phyloP scores from a whole-genome alignment of 257 asterid species.

The Thymus mandschuricus region DNA sequence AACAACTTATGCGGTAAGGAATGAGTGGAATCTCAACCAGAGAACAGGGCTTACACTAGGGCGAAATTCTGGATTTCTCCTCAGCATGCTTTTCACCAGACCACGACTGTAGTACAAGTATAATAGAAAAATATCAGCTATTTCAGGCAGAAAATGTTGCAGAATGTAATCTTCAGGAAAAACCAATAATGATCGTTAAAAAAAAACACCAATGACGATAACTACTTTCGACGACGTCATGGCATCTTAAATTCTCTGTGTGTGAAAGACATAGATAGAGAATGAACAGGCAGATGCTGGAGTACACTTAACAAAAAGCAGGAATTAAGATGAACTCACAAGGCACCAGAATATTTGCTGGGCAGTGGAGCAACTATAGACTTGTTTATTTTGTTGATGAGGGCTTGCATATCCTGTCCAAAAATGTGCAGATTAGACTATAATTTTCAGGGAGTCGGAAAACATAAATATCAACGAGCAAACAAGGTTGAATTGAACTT shows the following conservation, averaged over 20 bases:
- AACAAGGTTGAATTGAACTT: slow-evolving; percentile 19
- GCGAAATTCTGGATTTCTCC: slow-evolving; percentile 86
- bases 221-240: neutral
- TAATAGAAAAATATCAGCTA: slow-evolving; percentile 23
- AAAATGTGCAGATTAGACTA: slow-evolving; percentile 27
- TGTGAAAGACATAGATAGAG: neutral
- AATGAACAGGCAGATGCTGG: neutral
- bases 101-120: slow-evolving; percentile 66
- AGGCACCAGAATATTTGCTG: slow-evolving; percentile 78
- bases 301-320: slow-evolving; percentile 11
- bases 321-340: slow-evolving; percentile 51
- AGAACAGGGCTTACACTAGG: slow-evolving; percentile 65
- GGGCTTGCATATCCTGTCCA: slow-evolving; percentile 90
- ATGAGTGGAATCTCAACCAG: slow-evolving; percentile 6
- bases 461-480: neutral
- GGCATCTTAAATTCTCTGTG: neutral
- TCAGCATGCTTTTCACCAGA: slow-evolving; percentile 88
- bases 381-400: slow-evolving; percentile 87
- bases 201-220: neutral
- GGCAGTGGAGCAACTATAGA: slow-evolving; percentile 88
- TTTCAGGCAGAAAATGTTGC: neutral
- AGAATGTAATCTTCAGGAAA: slow-evolving; percentile 12
- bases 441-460: slow-evolving; percentile 7
- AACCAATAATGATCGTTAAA: neutral
- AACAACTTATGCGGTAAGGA: neutral